phyloP scores from a whole-genome alignment of 2,329 filamentous ascomycete species.

The Blumeriella jaapii region DNA sequence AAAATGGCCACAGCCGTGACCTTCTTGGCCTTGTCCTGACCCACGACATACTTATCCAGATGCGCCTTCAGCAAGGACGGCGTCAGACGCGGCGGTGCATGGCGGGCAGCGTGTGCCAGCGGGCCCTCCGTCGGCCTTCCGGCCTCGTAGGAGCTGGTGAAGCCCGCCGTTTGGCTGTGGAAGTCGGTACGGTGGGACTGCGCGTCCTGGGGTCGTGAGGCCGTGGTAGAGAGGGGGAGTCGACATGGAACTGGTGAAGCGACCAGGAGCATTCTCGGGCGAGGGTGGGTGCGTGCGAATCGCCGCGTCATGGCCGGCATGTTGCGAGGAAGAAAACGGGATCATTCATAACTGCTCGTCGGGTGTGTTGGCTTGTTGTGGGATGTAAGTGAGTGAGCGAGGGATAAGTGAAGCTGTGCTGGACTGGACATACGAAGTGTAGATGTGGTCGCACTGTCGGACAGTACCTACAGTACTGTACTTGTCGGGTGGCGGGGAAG shows the following conservation, averaged over 20 bases:
- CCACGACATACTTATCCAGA: conserved; percentile 91
- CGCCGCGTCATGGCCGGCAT: conserved; percentile 19
- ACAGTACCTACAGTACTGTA: no score
- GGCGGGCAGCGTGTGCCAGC: conserved; percentile 36
- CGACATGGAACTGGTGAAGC: no score
- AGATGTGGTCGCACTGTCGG: no score
- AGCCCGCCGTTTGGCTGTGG: conserved; percentile 33
- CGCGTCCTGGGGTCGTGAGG: conserved; percentile 11
- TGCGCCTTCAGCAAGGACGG: conserved; percentile 70
- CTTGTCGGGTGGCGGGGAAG: no score
- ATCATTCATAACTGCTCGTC: conserved; percentile 21
- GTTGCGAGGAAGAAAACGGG: conserved; percentile 2
- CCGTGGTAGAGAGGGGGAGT: conserved; percentile 13
- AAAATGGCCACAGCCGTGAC: conserved; percentile 87
- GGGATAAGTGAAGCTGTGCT: no score
- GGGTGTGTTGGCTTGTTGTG: no score
- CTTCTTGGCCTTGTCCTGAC: conserved; percentile 90
- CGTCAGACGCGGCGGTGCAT: conserved; percentile 52
- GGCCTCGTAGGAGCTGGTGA: conserved; percentile 51
- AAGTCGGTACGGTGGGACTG: conserved; percentile 44
- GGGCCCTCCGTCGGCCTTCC: conserved; percentile 50
- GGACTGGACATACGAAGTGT: no score
- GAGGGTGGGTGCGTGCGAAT: conserved; percentile 6
- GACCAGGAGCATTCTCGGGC: no score
- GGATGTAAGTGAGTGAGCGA: no score